Evolutionary conservation across 2,329 filamentous ascomycete genomes (phyloP).

Genomic region (Aureobasidium sp.): DNA sequence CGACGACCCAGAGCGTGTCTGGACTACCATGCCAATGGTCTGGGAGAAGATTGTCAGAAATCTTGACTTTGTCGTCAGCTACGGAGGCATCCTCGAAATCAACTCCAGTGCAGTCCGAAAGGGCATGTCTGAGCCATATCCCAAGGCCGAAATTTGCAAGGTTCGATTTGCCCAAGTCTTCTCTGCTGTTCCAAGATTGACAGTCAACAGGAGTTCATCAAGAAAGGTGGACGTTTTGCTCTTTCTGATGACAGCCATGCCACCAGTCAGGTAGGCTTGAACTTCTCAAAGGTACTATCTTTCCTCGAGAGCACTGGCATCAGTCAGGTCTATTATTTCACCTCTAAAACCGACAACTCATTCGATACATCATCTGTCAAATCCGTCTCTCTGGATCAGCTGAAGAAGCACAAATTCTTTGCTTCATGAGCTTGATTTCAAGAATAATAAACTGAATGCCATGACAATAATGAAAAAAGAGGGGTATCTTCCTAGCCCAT

Average conservation of each 20-base stretch:
- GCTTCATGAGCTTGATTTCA: background rate
- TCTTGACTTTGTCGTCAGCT: slow-evolving; percentile 57
- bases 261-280: slow-evolving; percentile 75
- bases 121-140: slow-evolving; percentile 85
- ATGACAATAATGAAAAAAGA: background rate
- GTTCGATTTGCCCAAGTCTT: slow-evolving; percentile 33
- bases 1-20: slow-evolving; percentile 54
- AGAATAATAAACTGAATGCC: background rate
- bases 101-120: slow-evolving; percentile 85
- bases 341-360: slow-evolving; percentile 3
- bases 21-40: slow-evolving; percentile 44
- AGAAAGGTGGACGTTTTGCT: slow-evolving; percentile 70
- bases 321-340: slow-evolving; percentile 41
- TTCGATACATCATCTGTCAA: slow-evolving; percentile 4
- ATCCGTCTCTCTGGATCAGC: background rate
- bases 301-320: slow-evolving; percentile 63
- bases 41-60: slow-evolving; percentile 72
- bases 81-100: slow-evolving; percentile 79
- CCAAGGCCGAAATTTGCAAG: slow-evolving; percentile 67
- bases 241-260: slow-evolving; percentile 94
- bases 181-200: slow-evolving; percentile 15
- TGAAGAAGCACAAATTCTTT: slow-evolving; percentile 10
- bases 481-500: slow-evolving; percentile 2
- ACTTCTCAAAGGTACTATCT: slow-evolving; percentile 62
- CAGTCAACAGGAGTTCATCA: slow-evolving; percentile 55